Evolutionary conservation across 257 asterid genomes (phyloP), one percentile per base, ranked within the genome.

Genomic region (Linaria vulgaris): DNA sequence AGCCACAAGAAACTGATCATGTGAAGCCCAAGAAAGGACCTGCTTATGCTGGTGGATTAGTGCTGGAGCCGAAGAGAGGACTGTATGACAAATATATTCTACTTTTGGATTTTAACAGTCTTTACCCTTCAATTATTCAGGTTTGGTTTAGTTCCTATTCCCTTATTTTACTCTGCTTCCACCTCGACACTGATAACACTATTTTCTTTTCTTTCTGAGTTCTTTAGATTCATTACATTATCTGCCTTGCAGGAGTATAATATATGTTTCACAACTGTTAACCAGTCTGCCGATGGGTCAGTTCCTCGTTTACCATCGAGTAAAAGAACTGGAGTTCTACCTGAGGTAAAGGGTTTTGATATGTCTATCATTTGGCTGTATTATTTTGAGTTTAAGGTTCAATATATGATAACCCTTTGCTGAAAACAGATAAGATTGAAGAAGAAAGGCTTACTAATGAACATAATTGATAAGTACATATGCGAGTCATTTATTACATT

Each of bases 71-170:
- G 21, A 94, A 90, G 81, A 85, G 77, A 72, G 99, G 99, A 51
- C 80, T 94, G 39, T 94, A 94, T 68, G 99, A 94, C 82, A 94
- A 94, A 77, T 94, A 83, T 75, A 79, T 85, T 59, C 78, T 94
- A 70, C 96, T 94, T 70, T 79, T 94, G 78, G 99, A 94, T 81
- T 94, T 94, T 83, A 94, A 94, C 87, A 94, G 99, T 77, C 97
- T 94, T 63, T 94, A 94, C 80, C 99, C 99, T 68, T 94, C 99
- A 56, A 94, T 94, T 66, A 94, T 94, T 80, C 99, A 85, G 97
- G 99, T 87, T 51, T 72, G 68, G 61, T 63, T 49, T 72, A 63
- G 54, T 64, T 24, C 58, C 25, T 71, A 15, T 53, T 44, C 34
- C 55, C 46, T 59, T 74, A 44, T 45, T 17, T 7, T 56, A 57